Evolutionary conservation across 2,329 filamentous ascomycete species (phyloP), one percentile per base, ranked within the genome.

Genomic region (Phialemonium atrogriseum): DNA sequence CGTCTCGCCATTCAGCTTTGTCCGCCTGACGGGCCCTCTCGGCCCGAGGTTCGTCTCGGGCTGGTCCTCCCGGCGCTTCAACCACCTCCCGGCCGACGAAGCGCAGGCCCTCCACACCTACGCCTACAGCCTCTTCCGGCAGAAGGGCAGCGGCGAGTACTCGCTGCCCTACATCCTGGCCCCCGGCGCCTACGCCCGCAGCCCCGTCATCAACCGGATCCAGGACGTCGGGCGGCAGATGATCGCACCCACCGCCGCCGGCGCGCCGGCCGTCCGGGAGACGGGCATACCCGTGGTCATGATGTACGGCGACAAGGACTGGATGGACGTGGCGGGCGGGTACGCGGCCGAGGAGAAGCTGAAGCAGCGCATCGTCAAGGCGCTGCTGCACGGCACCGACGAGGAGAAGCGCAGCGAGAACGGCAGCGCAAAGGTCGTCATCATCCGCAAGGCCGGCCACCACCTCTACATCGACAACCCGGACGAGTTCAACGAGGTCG

Each of bases 271-370:
- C 4, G 47, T 54, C 11, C 51, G 53, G 16, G 72, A 77, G 46
- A 82, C 70, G 0, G 87, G 88, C 2, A 67, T 87, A 30, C 89
- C 91, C 0, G 66, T 96, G 19, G 73, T 96, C 7, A 74, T 98
- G 52, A 88, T 96, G 83, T 98, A 98, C 52, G 91, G 91, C 41
- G 88, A 96, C 48, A 80, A 91, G 50, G 91, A 98, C 64, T 98
- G 91, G 91, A 98, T 98, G 91, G 91, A 98, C 44, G 79, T 91
- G 7, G 77, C 77, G 0, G 91, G 88, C 17, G 91, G 91, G 0
- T 75, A 79, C 27, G 86, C 83, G 0, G 79, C 88, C 0, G 75
- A 83, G 49, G 75, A 88, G 57, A 87, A 82, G 54, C 70, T 96
- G 10, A 79, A 84, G 38, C 68, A 79, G 36, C 77, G 80, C 40